phyloP scores from a whole-genome alignment of 768 basidiomycete species.

The Mycena rebaudengoi region DNA sequence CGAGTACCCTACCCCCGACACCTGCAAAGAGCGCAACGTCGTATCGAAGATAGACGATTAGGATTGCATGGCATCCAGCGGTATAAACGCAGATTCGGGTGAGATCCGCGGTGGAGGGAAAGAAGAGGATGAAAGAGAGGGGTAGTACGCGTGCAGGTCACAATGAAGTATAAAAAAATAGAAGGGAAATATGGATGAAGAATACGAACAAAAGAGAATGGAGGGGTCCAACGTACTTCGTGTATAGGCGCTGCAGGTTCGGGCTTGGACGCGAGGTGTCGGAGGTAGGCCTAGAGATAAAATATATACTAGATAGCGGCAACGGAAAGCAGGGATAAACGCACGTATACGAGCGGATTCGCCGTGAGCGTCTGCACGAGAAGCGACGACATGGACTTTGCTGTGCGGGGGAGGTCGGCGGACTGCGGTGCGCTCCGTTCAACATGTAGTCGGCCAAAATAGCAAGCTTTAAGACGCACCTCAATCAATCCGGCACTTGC shows the following conservation, averaged over 20 bases:
- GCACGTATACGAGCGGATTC: constrained; percentile 67
- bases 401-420: constrained; percentile 73
- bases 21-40: too few relatives aligned
- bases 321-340: constrained; percentile 24
- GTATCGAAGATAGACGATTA: too few relatives aligned
- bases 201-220: too few relatives aligned
- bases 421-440: too few relatives aligned
- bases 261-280: constrained; percentile 5
- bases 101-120: too few relatives aligned
- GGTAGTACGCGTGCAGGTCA: too few relatives aligned
- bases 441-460: not conserved
- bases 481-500: constrained; percentile 77
- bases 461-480: constrained; percentile 42
- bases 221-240: not conserved
- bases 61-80: too few relatives aligned
- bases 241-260: not conserved
- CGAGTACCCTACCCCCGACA: too few relatives aligned
- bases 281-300: constrained; percentile 18
- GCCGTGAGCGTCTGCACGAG: constrained; percentile 73
- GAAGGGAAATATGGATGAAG: too few relatives aligned
- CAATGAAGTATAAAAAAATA: too few relatives aligned
- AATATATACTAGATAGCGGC: not conserved
- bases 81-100: too few relatives aligned
- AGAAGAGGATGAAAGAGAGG: too few relatives aligned
- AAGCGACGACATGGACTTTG: constrained; percentile 82